These are phyloP conservation scores for Pezicula neosporulosa DNA, from an alignment of 2,329 filamentous ascomycete genomes.

Conservation along the genomic window DNA sequence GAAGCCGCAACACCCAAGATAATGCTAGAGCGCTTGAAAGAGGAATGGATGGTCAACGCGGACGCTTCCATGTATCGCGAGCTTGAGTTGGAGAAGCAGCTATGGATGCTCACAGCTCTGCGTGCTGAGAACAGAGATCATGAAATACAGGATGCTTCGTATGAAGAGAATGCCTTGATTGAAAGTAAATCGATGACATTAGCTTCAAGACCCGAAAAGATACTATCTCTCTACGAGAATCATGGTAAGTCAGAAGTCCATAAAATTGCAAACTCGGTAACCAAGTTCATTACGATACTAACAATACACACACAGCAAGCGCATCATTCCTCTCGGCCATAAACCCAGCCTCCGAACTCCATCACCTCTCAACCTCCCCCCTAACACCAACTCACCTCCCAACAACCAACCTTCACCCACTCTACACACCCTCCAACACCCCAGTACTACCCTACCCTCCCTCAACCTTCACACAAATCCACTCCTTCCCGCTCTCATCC, in stretches of 20 bases:
- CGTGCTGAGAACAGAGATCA: slow-evolving; percentile 34
- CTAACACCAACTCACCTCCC: slow-evolving; percentile 26
- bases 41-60: slow-evolving; percentile 41
- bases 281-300: neutral
- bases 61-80: slow-evolving; percentile 47
- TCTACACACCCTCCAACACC: slow-evolving; percentile 29
- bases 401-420: slow-evolving; percentile 29
- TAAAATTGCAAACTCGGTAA: neutral
- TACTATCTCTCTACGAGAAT: slow-evolving; percentile 27
- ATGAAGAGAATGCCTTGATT: no score
- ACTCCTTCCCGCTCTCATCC: slow-evolving; percentile 53
- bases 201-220: slow-evolving; percentile 7
- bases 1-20: slow-evolving; percentile 46
- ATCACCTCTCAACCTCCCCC: slow-evolving; percentile 36
- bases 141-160: neutral
- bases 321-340: slow-evolving; percentile 27
- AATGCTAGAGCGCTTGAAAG: slow-evolving; percentile 52
- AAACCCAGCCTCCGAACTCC: slow-evolving; percentile 34
- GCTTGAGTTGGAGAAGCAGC: slow-evolving; percentile 51
- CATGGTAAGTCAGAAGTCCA: slow-evolving; percentile 18
- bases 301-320: slow-evolving; percentile 17
- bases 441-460: slow-evolving; percentile 32
- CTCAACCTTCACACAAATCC: slow-evolving; percentile 44
- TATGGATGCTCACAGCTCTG: slow-evolving; percentile 60
- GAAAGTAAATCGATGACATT: no score